Conservation (phyloP, 352 stramenopile species). For the Phytophthora litchii region DNA sequence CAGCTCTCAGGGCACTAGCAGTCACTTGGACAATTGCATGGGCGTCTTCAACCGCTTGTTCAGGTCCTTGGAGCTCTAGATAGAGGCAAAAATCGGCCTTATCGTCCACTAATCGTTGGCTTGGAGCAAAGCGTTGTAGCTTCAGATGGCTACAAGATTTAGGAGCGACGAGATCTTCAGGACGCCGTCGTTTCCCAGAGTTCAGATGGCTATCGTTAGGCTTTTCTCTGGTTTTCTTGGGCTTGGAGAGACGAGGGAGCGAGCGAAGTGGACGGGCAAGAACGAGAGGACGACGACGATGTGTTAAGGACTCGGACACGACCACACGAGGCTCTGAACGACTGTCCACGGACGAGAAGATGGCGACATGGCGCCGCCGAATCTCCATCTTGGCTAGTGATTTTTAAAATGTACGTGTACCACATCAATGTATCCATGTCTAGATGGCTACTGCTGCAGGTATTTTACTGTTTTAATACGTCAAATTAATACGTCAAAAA, state of each 20-base stretch:
- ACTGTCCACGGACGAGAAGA: slow-evolving; percentile 8
- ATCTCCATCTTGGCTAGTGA: slow-evolving; percentile 21
- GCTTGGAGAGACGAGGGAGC: slow-evolving; percentile 25
- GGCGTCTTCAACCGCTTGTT: slow-evolving; percentile 27
- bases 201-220: background rate
- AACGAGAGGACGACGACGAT: slow-evolving; percentile 14
- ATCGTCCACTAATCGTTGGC: slow-evolving; percentile 36
- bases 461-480: too few species aligned
- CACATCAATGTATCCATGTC: background rate
- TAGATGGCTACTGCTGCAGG: too few species aligned
- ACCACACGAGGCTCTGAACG: slow-evolving; percentile 2
- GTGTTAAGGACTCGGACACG: slow-evolving; percentile 17
- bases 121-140: slow-evolving; percentile 38
- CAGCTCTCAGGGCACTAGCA: slow-evolving; percentile 39
- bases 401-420: background rate
- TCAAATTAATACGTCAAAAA: too few species aligned
- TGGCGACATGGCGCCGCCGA: slow-evolving; percentile 11
- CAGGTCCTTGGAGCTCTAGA: slow-evolving; percentile 18
- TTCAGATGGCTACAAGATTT: slow-evolving; percentile 33
- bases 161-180: background rate
- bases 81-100: slow-evolving; percentile 51
- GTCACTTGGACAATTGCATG: slow-evolving; percentile 48
- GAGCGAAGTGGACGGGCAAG: slow-evolving; percentile 23
- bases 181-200: slow-evolving; percentile 12
- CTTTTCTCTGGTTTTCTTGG: slow-evolving; percentile 7